Evolutionary conservation across 345 rosid genomes (phyloP), one percentile per base, ranked within the genome.

Genomic region (Eucalyptus microcorys): DNA sequence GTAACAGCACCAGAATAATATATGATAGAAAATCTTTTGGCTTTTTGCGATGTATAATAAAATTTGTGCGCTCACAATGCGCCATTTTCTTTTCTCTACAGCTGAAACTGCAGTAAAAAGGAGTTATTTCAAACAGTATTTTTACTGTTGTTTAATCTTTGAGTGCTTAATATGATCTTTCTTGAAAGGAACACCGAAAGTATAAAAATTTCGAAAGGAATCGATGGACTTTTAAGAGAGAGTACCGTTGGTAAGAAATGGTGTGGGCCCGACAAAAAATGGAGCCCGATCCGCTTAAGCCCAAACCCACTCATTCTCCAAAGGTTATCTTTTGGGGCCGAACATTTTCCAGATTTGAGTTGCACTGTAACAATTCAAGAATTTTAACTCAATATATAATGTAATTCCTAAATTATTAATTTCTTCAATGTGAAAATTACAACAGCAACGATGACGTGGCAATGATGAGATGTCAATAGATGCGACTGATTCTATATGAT

Each of bases 341-440:
- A 52, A 52, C 57, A 52, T 52, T 19, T 52, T 19, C 55, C 55
- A 52, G 9, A 52, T 17, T 52, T 52, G 55, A 0, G 55, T 17
- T 52, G 2, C 7, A 17, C 1, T 9, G 9, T 17, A 68, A 34
- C 6, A 21, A 4, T 34, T 21, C 1, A 3, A 9, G 6, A 71
- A 34, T 3, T 19, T 71, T 1, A 10, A 5, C 2, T 10, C 2
- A 34, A 71, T 21, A 1, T 71, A 2, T 5, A 71, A 71, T 10
- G 0, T 10, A 2, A 17, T 34, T 0, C 0, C 0, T 71, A 9
- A 0, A 17, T 52, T 52, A 3, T 52, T 19, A 52, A 52, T 52
- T 52, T 52, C 2, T 52, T 52, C 55, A 52, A 52, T 52, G 10
- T 52, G 10, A 19, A 52, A 52, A 19, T 17, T 52, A 7, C 55